A percentile compares a stretch with the other conserved stretches of the same genome.
These are phyloP conservation scores for Dipodascopsis uninucleata DNA, from an alignment of 805 yeast species.

Conservation along the genomic window DNA sequence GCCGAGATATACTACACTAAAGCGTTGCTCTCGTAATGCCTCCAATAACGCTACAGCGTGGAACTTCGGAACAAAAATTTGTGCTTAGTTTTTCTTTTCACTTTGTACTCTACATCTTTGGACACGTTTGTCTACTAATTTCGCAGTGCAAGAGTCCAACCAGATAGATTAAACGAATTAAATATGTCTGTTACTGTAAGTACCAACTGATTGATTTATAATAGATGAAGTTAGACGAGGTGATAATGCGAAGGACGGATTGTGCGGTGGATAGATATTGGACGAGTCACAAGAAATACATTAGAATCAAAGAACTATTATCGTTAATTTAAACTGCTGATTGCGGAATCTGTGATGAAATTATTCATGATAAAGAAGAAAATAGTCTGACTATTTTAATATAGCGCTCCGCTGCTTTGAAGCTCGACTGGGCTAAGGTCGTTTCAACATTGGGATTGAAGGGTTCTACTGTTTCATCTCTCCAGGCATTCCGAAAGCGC, in stretches of 20 bases:
- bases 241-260: no score
- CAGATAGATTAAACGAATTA: no score
- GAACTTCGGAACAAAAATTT: no score
- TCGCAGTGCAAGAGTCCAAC: no score
- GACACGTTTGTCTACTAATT: no score
- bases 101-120: no score
- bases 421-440: slow-evolving; percentile 93
- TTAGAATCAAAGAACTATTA: neutral
- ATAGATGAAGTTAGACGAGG: neutral
- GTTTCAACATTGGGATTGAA: slow-evolving; percentile 84
- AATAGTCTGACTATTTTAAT: neutral
- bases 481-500: slow-evolving; percentile 95
- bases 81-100: no score
- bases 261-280: no score
- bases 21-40: no score
- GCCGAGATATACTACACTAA: no score
- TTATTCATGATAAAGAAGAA: neutral
- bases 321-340: neutral
- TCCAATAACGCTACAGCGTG: no score
- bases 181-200: slow-evolving; percentile 5
- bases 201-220: neutral
- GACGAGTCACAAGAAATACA: no score
- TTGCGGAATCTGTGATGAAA: slow-evolving; percentile 1
- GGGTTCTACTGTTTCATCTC: slow-evolving; percentile 83
- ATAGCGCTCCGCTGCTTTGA: slow-evolving; percentile 49